These are phyloP conservation scores for Plasmodium berghei DNA, from an alignment of 169 alveolate species.

Conservation along the genomic window DNA sequence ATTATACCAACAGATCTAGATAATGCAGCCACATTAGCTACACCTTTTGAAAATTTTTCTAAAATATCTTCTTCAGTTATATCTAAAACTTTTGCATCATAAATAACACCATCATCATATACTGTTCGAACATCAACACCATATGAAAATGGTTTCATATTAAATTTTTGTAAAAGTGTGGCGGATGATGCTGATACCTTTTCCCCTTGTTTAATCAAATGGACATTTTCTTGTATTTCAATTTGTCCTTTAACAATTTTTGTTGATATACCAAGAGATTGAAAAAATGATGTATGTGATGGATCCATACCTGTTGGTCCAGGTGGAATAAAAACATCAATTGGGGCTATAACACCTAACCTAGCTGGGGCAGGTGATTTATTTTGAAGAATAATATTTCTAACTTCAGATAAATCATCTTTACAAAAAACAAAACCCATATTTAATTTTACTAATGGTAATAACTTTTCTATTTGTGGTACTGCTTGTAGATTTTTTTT, in stretches of 20 bases:
- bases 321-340: constrained; percentile 98
- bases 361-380: constrained; percentile 98
- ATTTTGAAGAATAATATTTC: constrained; percentile 92
- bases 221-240: constrained; percentile 96
- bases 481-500: constrained; percentile 87
- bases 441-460: constrained; percentile 93
- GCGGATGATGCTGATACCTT: constrained; percentile 98
- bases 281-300: constrained; percentile 99
- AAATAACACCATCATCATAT: constrained; percentile 95
- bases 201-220: constrained; percentile 94
- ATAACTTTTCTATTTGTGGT: constrained; percentile 89
- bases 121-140: constrained; percentile 94
- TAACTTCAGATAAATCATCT: constrained; percentile 94
- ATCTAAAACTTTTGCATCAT: constrained; percentile 96
- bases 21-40: constrained; percentile 94
- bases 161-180: constrained; percentile 95
- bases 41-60: constrained; percentile 90
- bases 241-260: constrained; percentile 98
- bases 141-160: constrained; percentile 98
- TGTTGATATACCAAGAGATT: constrained; percentile 98
- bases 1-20: constrained; percentile 95
- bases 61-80: constrained; percentile 94
- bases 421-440: constrained; percentile 98
- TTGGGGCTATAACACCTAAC: constrained; percentile 98
- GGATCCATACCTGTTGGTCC: constrained; percentile 99